Evolutionary conservation across 306 rosid species (phyloP), one percentile per base, ranked within the genome.

Genomic region (Dryas octopetala): DNA sequence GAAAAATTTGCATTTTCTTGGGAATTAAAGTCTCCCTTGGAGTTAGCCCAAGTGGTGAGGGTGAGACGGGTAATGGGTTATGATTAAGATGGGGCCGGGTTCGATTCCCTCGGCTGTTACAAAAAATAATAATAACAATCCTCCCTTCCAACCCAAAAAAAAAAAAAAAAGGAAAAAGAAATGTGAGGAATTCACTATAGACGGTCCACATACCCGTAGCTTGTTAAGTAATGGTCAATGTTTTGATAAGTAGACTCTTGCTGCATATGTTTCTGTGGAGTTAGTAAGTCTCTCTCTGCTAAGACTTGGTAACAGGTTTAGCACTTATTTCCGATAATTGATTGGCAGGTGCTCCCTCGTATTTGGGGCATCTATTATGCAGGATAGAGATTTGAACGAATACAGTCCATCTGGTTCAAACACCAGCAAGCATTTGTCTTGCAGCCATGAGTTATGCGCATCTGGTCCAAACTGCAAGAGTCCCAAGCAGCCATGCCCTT

Each of bases 281-380:
- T 78, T 54, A 16, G 78, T 69, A 81, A 53, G 85, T 80, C 84
- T 78, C 72, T 80, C 66, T 78, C 72, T 80, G 69, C 68, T 82
- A 75, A 82, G 83, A 76, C 75, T 85, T 62, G 85, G 74, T 80
- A 80, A 86, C 89, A 76, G 83, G 86, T 94, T 94, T 90, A 83
- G 89, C 93, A 86, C 95, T 91, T 91, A 91, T 87, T 88, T 89
- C 93, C 74, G 72, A 79, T 86, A 88, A 91, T 89, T 95, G 97
- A 95, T 95, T 95, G 91, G 97, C 98, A 95, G 97, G 97, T 86
- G 97, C 96, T 91, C 97, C 97, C 87, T 89, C 87, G 71, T 86
- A 70, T 82, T 78, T 84, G 97, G 98, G 97, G 98, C 91, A 87
- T 94, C 85, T 90, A 90, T 90, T 87, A 89, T 95, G 98, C 98